Evolutionary conservation across 345 rosid genomes (phyloP).

Genomic region (Psidium friedrichsthalianum): DNA sequence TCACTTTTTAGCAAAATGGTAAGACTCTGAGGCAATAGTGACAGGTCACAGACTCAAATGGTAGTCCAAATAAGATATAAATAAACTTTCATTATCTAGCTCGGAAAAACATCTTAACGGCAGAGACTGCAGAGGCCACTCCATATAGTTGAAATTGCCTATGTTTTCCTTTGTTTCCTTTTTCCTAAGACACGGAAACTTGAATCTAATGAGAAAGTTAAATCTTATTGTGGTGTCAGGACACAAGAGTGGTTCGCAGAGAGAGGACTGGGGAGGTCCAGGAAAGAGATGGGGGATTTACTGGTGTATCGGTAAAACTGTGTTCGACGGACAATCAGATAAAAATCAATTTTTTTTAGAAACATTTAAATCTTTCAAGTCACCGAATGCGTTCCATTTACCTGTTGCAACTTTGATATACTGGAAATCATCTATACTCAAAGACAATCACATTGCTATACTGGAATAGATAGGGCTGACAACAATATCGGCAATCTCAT

Average conservation of each 20-base stretch:
- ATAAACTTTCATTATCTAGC: not conserved
- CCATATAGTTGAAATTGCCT: not conserved
- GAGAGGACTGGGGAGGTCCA: no score
- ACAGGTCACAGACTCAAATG: not conserved
- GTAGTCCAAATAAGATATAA: not conserved
- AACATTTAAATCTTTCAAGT: not conserved
- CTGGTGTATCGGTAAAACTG: no score
- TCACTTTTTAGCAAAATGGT: not conserved
- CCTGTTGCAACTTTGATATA: constrained; percentile 71
- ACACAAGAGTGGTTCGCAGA: no score
- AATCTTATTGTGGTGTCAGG: not conserved
- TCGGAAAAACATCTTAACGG: not conserved
- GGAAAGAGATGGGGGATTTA: no score
- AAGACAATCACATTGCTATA: constrained; percentile 88
- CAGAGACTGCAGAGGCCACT: not conserved
- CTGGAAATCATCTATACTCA: constrained; percentile 64
- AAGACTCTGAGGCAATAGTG: not conserved
- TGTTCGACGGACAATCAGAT: not conserved
- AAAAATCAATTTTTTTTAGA: not conserved
- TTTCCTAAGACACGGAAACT: no score
- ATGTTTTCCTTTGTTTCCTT: no score
- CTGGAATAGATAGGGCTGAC: constrained; percentile 85
- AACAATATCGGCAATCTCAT: constrained; percentile 74
- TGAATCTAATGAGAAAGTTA: not conserved
- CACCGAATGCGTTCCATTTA: constrained; percentile 5